Conservation (phyloP, 169 alveolate genomes). For the Miamiensis avidus region DNA sequence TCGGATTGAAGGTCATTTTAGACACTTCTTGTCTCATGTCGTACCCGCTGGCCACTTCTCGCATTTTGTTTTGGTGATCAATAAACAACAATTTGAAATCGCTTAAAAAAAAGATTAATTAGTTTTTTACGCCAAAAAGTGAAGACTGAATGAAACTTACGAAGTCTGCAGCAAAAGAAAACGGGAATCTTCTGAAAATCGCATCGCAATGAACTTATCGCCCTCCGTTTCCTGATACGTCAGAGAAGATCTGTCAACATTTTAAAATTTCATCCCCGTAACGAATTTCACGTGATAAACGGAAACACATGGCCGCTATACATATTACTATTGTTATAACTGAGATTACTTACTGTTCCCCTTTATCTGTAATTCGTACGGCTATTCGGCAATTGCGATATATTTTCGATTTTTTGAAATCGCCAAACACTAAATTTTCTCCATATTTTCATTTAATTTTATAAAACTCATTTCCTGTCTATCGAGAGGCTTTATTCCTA, state of each 20-base stretch:
- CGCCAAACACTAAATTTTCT: not conserved
- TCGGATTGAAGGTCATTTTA: not conserved
- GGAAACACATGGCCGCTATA: too few relatives aligned
- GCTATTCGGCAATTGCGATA: conserved; percentile 40
- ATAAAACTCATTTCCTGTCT: conserved; percentile 43
- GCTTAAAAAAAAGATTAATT: not conserved
- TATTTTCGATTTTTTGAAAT: conserved; percentile 1
- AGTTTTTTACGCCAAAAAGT: too few relatives aligned
- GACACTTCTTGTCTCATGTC: not conserved
- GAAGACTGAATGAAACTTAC: too few relatives aligned
- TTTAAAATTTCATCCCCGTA: conserved; percentile 41
- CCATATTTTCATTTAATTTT: conserved; percentile 10
- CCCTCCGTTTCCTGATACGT: not conserved
- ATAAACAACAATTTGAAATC: not conserved
- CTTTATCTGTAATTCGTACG: not conserved
- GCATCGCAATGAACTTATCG: not conserved
- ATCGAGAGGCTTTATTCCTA: conserved; percentile 26
- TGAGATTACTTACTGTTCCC: not conserved
- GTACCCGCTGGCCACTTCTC: not conserved
- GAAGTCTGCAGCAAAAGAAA: not conserved
- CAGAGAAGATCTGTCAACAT: conserved; percentile 30
- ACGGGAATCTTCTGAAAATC: not conserved
- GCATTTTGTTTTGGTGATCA: not conserved
- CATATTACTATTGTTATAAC: too few relatives aligned
- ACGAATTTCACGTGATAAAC: conserved; percentile 10